Conservation (phyloP, 768 basidiomycete genomes). For the Auricularia sp. region DNA sequence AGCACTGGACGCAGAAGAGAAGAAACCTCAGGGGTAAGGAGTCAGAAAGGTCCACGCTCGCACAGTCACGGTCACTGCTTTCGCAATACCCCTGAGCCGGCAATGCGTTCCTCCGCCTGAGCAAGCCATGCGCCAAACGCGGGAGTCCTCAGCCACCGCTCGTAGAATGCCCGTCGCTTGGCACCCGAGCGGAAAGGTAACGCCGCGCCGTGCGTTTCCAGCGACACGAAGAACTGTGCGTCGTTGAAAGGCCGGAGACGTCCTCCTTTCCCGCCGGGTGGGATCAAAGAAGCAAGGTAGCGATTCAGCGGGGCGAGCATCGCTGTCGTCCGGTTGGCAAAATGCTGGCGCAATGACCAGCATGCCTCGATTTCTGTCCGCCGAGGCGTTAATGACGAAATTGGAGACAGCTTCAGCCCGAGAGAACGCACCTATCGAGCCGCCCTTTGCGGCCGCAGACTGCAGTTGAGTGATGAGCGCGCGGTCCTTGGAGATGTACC, state of each 20-base stretch:
- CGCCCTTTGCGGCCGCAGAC: constrained; percentile 29
- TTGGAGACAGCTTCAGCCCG: too few relatives aligned
- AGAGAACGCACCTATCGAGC: constrained; percentile 19
- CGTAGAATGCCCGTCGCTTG: constrained; percentile 65
- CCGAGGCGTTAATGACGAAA: too few relatives aligned
- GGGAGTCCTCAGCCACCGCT: constrained; percentile 63
- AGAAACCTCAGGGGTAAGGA: too few relatives aligned
- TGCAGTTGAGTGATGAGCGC: constrained; percentile 64
- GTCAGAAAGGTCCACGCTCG: too few relatives aligned
- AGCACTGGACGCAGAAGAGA: background rate
- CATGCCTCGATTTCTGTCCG: constrained; percentile 34
- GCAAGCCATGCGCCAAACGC: constrained; percentile 75
- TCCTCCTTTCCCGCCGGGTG: constrained; percentile 49
- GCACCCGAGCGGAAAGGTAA: constrained; percentile 63
- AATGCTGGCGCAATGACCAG: constrained; percentile 64
- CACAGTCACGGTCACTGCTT: background rate
- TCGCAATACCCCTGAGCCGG: background rate
- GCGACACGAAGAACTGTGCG: constrained; percentile 56
- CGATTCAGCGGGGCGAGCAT: constrained; percentile 83
- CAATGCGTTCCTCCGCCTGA: constrained; percentile 44
- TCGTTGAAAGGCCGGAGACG: constrained; percentile 59
- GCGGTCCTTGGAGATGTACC: constrained; percentile 79
- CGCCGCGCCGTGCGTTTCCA: constrained; percentile 58
- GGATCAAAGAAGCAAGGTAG: constrained; percentile 83
- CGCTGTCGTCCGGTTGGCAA: constrained; percentile 74